Percentiles rank a stretch among this genome's conserved stretches.
Evolutionary conservation across 2,329 filamentous ascomycete genomes (phyloP).

Genomic region (Fusarium pseudoanthophilum): DNA sequence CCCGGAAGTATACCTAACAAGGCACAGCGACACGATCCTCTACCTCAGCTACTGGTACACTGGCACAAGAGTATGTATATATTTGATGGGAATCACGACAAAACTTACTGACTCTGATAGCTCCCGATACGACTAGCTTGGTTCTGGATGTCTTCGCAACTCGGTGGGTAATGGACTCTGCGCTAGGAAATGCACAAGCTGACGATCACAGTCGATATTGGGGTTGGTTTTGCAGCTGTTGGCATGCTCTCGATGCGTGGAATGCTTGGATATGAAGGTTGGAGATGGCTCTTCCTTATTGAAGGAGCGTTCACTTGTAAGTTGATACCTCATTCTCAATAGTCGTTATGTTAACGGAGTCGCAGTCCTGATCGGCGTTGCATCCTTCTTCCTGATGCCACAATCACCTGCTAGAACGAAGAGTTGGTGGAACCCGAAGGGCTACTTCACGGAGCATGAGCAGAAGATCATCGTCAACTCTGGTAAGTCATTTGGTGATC

Average conservation of each 20-base stretch:
- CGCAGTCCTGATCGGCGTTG: background rate
- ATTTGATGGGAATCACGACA: background rate
- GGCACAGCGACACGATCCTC: background rate
- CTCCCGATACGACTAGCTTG: background rate
- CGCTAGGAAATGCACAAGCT: background rate
- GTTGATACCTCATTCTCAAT: fast-evolving
- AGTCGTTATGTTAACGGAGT: background rate
- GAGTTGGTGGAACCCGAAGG: background rate
- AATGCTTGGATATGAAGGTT: constrained; percentile 63
- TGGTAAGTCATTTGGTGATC: no score
- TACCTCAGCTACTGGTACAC: background rate
- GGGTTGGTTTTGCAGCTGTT: background rate
- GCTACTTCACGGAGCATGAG: background rate
- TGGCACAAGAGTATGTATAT: background rate
- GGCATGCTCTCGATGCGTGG: constrained; percentile 66
- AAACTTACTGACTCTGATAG: background rate
- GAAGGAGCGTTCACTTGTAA: constrained; percentile 38
- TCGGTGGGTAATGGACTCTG: fast-evolving
- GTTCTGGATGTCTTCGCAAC: background rate
- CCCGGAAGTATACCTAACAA: background rate
- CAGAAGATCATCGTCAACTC: constrained; percentile 65
- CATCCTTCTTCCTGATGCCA: background rate
- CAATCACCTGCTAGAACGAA: background rate
- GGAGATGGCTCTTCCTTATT: constrained; percentile 65
- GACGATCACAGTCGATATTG: background rate